phyloP scores from a whole-genome alignment of 306 rosid genomes.

The Aeschynomene evenia region DNA sequence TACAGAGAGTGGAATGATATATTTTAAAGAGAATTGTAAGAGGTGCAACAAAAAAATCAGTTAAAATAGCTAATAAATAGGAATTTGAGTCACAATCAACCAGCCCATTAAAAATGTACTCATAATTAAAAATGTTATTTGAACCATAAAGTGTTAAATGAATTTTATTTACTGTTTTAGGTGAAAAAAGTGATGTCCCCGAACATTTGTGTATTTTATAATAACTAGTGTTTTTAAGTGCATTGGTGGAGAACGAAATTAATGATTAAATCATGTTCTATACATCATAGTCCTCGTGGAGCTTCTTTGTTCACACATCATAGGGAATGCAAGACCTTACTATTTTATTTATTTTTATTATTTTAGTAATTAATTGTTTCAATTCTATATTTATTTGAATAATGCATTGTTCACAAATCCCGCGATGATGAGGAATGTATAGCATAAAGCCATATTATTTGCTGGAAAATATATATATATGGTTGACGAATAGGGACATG shows the following conservation, averaged over 20 bases:
- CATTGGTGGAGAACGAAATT: constrained; percentile 19
- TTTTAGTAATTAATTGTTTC: neutral
- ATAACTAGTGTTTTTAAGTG: neutral
- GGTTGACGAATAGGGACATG: constrained; percentile 27
- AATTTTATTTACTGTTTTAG: too few relatives aligned
- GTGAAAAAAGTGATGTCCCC: too few relatives aligned
- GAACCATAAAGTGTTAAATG: too few relatives aligned
- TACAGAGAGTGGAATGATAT: too few relatives aligned
- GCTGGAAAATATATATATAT: neutral
- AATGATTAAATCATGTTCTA: neutral
- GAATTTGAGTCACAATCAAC: too few relatives aligned
- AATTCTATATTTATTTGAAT: neutral
- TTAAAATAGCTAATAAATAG: too few relatives aligned
- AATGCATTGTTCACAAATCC: constrained; percentile 21
- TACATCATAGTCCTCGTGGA: constrained; percentile 46
- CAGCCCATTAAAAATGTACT: too few relatives aligned
- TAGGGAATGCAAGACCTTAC: constrained; percentile 31
- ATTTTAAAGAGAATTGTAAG: too few relatives aligned
- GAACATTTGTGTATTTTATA: too few relatives aligned
- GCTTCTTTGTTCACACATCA: constrained; percentile 46
- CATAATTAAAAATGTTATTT: too few relatives aligned
- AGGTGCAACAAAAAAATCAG: too few relatives aligned
- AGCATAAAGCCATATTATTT: constrained; percentile 3
- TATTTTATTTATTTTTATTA: too few relatives aligned
- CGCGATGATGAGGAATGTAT: neutral